These are phyloP conservation scores for Tieghemostelium lacteum DNA, from an alignment of 78 protist species.

Conservation along the genomic window DNA sequence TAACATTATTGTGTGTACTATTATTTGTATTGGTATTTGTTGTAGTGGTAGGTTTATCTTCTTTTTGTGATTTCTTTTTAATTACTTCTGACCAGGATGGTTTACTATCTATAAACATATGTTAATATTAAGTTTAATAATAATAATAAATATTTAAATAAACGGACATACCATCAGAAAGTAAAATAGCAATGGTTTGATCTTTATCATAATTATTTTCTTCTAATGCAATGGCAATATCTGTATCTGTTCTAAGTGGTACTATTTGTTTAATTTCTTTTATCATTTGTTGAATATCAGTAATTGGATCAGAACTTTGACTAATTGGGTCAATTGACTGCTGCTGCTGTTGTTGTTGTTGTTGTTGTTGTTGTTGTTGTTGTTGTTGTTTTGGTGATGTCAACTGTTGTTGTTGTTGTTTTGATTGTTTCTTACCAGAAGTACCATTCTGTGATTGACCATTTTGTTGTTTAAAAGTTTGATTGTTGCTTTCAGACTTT, in stretches of 20 bases:
- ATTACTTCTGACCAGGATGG: slow-evolving; percentile 7
- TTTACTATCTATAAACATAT: neutral
- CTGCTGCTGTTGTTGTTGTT: neutral
- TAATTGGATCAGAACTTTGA: neutral
- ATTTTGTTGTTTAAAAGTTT: neutral
- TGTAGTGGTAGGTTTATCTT: no score
- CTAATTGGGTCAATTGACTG: neutral
- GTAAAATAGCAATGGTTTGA: neutral
- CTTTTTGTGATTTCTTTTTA: neutral
- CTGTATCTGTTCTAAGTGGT: neutral
- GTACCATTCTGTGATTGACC: neutral
- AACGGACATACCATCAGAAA: neutral
- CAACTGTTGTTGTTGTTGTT: neutral
- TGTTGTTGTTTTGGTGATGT: no score
- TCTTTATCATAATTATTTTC: neutral
- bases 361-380: slow-evolving; percentile 5
- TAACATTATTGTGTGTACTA: no score
- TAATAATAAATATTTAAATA: neutral
- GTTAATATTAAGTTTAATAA: neutral
- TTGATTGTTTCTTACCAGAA: neutral
- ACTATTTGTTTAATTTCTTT: neutral
- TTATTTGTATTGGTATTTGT: no score
- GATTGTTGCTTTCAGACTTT: no score
- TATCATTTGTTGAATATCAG: neutral
- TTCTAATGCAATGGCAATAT: neutral